Conservation (phyloP, 108 stramenopile genomes). For the Hondaea fermentalgiana region DNA sequence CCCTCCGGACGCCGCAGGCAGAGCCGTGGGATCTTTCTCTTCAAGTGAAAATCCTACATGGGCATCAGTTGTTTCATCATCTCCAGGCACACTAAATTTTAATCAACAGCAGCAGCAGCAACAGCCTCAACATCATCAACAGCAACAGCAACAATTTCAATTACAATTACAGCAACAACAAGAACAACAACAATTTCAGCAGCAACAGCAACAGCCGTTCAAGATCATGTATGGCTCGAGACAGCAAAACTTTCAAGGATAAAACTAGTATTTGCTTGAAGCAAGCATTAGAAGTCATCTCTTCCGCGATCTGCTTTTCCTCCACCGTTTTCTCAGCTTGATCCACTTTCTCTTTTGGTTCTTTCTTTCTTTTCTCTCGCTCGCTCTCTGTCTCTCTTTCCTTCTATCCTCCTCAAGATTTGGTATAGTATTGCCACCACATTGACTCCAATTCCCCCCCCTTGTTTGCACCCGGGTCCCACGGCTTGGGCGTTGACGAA, state of each 20-base stretch:
- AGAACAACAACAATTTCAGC: background rate
- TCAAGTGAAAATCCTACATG: too few species aligned
- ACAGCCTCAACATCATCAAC: background rate
- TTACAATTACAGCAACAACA: background rate
- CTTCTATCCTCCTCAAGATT: background rate
- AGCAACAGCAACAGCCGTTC: background rate
- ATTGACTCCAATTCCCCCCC: constrained; percentile 33
- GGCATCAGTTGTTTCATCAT: too few species aligned
- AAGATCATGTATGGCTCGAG: background rate
- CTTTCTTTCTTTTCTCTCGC: background rate
- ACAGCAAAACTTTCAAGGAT: background rate
- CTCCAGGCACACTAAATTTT: too few species aligned
- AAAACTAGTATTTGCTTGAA: background rate
- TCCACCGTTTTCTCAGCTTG: background rate
- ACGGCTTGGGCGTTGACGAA: constrained; percentile 68
- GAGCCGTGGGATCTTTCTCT: too few species aligned
- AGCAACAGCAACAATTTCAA: background rate
- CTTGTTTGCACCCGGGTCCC: constrained; percentile 44
- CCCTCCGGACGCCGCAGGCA: too few species aligned
- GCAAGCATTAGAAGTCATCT: background rate
- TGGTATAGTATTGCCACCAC: constrained; percentile 25
- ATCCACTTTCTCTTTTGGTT: background rate
- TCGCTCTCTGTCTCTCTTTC: background rate
- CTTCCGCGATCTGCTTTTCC: background rate
- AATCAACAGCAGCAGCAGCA: too few species aligned